A percentile compares a stretch with the other conserved stretches of the same genome.
Conservation (phyloP, 2,329 filamentous ascomycete genomes). For the Thielaviopsis cerberus region DNA sequence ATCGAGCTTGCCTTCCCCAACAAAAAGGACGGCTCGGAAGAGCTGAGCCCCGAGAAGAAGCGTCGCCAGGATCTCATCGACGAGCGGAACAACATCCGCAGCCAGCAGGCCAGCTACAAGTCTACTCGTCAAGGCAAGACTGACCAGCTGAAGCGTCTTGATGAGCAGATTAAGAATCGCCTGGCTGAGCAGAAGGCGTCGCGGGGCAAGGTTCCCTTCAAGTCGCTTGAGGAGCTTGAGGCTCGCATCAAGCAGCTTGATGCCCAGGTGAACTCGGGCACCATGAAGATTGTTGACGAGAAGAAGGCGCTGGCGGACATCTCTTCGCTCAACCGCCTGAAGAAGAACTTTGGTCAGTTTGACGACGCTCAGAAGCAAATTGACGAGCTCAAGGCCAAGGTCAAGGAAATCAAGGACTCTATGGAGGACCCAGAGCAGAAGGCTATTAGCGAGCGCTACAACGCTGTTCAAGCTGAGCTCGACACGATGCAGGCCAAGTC, state of each 20-base stretch:
- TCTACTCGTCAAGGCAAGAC: conserved; percentile 56
- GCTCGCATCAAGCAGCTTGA: conserved; percentile 63
- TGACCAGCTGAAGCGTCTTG: conserved; percentile 82
- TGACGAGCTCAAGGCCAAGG: conserved; percentile 68
- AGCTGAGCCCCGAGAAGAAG: conserved; percentile 50
- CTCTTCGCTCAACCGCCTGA: conserved; percentile 64
- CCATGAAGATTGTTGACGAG: conserved; percentile 92
- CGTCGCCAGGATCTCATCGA: conserved; percentile 69
- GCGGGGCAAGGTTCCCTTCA: conserved; percentile 64
- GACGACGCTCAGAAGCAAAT: conserved; percentile 78
- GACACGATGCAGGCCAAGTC: conserved; percentile 83
- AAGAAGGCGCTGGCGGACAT: conserved; percentile 81
- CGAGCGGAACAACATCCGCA: conserved; percentile 66
- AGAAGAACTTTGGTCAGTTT: conserved; percentile 77
- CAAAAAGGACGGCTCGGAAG: conserved; percentile 56
- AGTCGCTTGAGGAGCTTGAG: conserved; percentile 75
- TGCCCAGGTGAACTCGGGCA: conserved; percentile 69
- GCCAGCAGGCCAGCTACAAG: conserved; percentile 79
- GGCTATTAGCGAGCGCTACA: conserved; percentile 73
- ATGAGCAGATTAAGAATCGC: conserved; percentile 71
- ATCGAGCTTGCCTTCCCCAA: conserved; percentile 63
- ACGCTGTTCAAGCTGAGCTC: conserved; percentile 67
- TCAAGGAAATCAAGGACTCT: conserved; percentile 71
- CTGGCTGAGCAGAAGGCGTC: conserved; percentile 75
- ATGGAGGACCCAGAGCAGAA: conserved; percentile 84